Percentiles rank a stretch among this genome's conserved stretches.
Evolutionary conservation across 257 asterid genomes (phyloP).

Genomic region (Agastache rugosa): DNA sequence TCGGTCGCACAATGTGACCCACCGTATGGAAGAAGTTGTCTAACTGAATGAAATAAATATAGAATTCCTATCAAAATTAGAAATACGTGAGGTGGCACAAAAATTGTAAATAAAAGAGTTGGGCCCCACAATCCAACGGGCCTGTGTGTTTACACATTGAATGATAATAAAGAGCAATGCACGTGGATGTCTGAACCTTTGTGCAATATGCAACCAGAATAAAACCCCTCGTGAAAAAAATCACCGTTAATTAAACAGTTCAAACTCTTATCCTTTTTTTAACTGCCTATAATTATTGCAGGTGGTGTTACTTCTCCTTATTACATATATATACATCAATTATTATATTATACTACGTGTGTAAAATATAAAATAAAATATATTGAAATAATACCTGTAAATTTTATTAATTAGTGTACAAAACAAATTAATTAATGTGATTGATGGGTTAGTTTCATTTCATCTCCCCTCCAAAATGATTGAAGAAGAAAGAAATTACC

Average conservation of each 20-base stretch:
- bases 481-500: constrained; percentile 29
- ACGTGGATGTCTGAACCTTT: constrained; percentile 48
- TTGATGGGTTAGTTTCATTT: not conserved
- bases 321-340: too few species aligned
- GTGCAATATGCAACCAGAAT: constrained; percentile 24
- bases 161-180: constrained; percentile 38
- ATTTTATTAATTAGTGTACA: too few species aligned
- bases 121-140: constrained; percentile 33
- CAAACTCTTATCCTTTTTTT: not conserved
- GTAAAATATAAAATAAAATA: too few species aligned
- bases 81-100: too few species aligned
- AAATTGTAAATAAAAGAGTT: not conserved
- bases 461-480: constrained; percentile 20
- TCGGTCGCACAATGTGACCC: too few species aligned
- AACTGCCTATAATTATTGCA: not conserved
- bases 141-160: constrained; percentile 9
- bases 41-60: too few species aligned
- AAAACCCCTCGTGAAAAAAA: not conserved
- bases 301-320: not conserved
- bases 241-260: not conserved
- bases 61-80: too few species aligned
- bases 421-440: too few species aligned
- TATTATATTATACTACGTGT: too few species aligned
- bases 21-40: too few species aligned
- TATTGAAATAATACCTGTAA: too few species aligned